Percentiles rank a stretch among this genome's conserved stretches.
phyloP scores from a whole-genome alignment of 1,139 yeast species.

The Suhomyces taliae region DNA sequence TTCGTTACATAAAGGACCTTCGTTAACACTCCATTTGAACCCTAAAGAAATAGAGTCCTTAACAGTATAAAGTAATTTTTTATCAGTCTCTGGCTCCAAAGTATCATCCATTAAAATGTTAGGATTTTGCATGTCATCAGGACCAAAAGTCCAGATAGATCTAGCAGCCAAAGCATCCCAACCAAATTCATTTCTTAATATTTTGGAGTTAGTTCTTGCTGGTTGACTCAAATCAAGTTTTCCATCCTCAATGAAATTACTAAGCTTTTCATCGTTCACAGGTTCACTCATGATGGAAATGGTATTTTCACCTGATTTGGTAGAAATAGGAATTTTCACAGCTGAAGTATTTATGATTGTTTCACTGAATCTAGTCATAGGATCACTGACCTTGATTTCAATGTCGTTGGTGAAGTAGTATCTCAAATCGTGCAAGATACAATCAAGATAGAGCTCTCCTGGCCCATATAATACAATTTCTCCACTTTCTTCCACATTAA shows the following conservation, averaged over 20 bases:
- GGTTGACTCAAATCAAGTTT: constrained; percentile 40
- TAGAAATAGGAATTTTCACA: constrained; percentile 60
- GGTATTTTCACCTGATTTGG: constrained; percentile 54
- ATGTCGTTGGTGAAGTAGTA: constrained; percentile 55
- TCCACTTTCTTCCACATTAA: constrained; percentile 85
- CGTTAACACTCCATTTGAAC: constrained; percentile 78
- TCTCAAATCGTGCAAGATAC: constrained; percentile 76
- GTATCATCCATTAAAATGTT: constrained; percentile 73
- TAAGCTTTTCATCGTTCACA: constrained; percentile 48
- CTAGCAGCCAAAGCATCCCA: constrained; percentile 89
- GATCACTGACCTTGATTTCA: constrained; percentile 81
- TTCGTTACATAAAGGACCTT: constrained; percentile 92
- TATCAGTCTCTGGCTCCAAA: constrained; percentile 68
- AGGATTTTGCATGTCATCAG: constrained; percentile 56
- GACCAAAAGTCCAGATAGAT: constrained; percentile 81
- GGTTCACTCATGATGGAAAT: constrained; percentile 83
- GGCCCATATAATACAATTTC: constrained; percentile 79
- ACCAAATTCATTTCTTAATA: constrained; percentile 55
- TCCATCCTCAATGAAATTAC: constrained; percentile 58
- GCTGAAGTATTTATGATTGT: constrained; percentile 69
- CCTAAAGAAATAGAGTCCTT: constrained; percentile 69
- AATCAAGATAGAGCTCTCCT: constrained; percentile 89
- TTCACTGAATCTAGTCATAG: constrained; percentile 78
- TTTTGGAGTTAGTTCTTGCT: constrained; percentile 47
- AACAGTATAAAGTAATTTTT: constrained; percentile 43